Evolutionary conservation across 345 rosid genomes (phyloP).

Genomic region (Alliaria petiolata): DNA sequence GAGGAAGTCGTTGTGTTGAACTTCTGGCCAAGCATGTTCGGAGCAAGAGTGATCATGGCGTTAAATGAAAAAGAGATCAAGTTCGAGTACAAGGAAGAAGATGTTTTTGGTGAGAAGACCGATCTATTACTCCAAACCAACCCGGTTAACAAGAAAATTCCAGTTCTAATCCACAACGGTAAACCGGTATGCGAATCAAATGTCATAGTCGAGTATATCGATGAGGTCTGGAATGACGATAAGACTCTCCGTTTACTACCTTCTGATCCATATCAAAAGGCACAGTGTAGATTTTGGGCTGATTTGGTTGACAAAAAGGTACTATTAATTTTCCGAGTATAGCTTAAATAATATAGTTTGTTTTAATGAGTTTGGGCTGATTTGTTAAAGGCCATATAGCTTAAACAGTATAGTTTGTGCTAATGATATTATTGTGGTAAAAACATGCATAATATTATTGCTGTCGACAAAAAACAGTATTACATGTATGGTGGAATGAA

Average conservation of each 20-base stretch:
- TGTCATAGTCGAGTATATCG: constrained; percentile 32
- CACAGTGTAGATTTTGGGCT: constrained; percentile 29
- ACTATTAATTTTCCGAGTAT: neutral
- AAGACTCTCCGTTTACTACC: constrained; percentile 22
- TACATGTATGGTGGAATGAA: no score
- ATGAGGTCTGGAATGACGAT: constrained; percentile 29
- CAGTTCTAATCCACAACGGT: constrained; percentile 33
- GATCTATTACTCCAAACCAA: constrained; percentile 29
- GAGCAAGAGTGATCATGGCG: constrained; percentile 36
- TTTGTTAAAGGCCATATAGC: no score
- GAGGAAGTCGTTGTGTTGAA: constrained; percentile 30
- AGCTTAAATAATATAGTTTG: no score
- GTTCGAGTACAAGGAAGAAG: constrained; percentile 34
- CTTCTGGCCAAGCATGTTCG: constrained; percentile 40
- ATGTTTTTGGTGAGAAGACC: constrained; percentile 28
- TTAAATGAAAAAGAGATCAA: constrained; percentile 29
- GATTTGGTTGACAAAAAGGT: constrained; percentile 35
- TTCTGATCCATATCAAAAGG: constrained; percentile 27
- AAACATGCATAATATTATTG: no score
- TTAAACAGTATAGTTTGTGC: no score
- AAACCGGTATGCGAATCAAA: constrained; percentile 35
- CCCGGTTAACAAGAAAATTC: constrained; percentile 33
- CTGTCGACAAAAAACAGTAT: no score
- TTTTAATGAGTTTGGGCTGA: no score
- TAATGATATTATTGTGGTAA: no score